These are phyloP conservation scores for Syncephalastrum racemosum DNA, from an alignment of 371 early-diverging fungal genomes.

Conservation along the genomic window DNA sequence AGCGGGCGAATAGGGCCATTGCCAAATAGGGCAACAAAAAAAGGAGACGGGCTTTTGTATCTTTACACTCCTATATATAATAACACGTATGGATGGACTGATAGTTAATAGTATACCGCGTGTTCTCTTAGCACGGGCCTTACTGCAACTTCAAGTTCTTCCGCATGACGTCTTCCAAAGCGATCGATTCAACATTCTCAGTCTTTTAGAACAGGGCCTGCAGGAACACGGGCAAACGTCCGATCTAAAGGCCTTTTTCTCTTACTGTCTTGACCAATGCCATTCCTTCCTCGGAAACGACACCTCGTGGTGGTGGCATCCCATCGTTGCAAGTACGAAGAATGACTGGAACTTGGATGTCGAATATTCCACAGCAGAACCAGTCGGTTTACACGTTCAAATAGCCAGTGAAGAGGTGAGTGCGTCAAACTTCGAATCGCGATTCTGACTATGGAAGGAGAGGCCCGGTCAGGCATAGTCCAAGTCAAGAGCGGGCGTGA, in stretches of 20 bases:
- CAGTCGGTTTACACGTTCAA: slow-evolving; percentile 19
- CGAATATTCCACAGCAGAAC: slow-evolving; percentile 5
- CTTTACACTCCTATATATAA: too few species aligned
- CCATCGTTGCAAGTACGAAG: background rate
- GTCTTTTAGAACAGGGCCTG: slow-evolving; percentile 26
- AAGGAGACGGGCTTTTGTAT: too few species aligned
- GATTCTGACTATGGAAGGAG: background rate
- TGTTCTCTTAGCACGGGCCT: slow-evolving; percentile 29
- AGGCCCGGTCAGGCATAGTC: slow-evolving; percentile 13
- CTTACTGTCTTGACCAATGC: slow-evolving; percentile 20
- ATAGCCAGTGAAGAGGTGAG: slow-evolving; percentile 13
- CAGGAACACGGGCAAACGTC: slow-evolving; percentile 29
- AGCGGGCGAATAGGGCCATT: background rate
- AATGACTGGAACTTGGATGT: slow-evolving; percentile 9
- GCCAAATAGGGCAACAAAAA: background rate
- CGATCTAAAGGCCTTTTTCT: slow-evolving; percentile 35
- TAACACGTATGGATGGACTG: slow-evolving; percentile 27
- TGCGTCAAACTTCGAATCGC: background rate
- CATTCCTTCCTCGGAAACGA: slow-evolving; percentile 13
- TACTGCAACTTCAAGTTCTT: slow-evolving; percentile 32
- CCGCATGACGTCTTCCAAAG: slow-evolving; percentile 15
- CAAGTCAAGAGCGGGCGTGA: slow-evolving; percentile 11
- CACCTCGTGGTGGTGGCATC: slow-evolving; percentile 9
- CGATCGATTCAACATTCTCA: slow-evolving; percentile 16
- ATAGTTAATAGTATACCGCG: slow-evolving; percentile 30